A percentile compares a stretch with the other conserved stretches of the same genome.
phyloP scores from a whole-genome alignment of 495 filamentous ascomycete genomes.

The Penicillium robsamsonii region DNA sequence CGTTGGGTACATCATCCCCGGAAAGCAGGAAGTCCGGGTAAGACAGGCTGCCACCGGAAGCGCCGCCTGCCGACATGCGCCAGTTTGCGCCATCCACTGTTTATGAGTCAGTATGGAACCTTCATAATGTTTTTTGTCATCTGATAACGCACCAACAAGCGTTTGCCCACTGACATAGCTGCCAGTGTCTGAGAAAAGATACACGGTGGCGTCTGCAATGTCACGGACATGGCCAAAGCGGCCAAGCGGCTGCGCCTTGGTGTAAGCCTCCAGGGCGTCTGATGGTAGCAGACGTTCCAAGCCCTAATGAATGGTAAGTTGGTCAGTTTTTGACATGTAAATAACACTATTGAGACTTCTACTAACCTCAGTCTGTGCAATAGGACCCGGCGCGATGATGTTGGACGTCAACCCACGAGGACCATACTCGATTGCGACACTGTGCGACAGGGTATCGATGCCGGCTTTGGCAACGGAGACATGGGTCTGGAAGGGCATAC shows the following conservation, averaged over 20 bases:
- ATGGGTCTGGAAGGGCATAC: conserved; percentile 79
- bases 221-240: conserved; percentile 78
- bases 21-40: conserved; percentile 67
- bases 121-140: not conserved
- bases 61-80: conserved; percentile 46
- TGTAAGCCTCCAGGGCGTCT: conserved; percentile 30
- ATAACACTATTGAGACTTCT: not conserved
- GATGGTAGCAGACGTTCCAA: conserved; percentile 44
- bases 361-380: conserved; percentile 59
- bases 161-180: conserved; percentile 79
- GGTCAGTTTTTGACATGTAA: too few relatives aligned
- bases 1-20: conserved; percentile 52
- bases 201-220: conserved; percentile 91
- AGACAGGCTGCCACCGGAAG: conserved; percentile 33
- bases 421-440: conserved; percentile 79
- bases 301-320: conserved; percentile 26
- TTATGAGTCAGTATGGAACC: conserved; percentile 1
- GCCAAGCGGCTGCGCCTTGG: conserved; percentile 60
- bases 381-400: conserved; percentile 79
- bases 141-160: conserved; percentile 56
- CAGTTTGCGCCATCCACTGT: conserved; percentile 48
- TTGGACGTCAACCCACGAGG: conserved; percentile 88
- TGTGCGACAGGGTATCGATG: conserved; percentile 75
- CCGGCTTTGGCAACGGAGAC: conserved; percentile 88
- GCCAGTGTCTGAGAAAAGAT: conserved; percentile 75